Percentiles rank a stretch among this genome's conserved stretches.
These are phyloP conservation scores for Diutina siamensis DNA, from an alignment of 1,139 yeast species.

Conservation along the genomic window DNA sequence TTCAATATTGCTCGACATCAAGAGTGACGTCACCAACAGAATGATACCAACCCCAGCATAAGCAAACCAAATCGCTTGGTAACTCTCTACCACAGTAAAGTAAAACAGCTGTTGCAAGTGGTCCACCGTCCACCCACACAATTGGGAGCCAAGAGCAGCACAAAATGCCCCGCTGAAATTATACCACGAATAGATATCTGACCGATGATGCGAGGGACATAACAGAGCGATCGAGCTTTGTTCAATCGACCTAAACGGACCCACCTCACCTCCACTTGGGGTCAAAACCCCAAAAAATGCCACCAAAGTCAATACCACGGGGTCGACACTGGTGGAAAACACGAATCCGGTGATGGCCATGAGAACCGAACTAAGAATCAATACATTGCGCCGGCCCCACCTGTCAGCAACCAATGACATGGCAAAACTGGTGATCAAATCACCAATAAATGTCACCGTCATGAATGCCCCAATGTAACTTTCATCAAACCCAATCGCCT, in stretches of 20 bases:
- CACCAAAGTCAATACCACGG: constrained; percentile 14
- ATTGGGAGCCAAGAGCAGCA: constrained; percentile 25
- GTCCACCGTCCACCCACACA: constrained; percentile 21
- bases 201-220: constrained; percentile 18
- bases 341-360: constrained; percentile 23
- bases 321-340: constrained; percentile 16
- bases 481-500: constrained; percentile 20
- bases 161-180: constrained; percentile 26
- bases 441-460: constrained; percentile 28
- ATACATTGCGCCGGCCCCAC: constrained; percentile 22
- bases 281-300: constrained; percentile 27
- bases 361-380: constrained; percentile 17
- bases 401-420: constrained; percentile 23
- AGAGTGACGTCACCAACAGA: constrained; percentile 13
- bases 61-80: constrained; percentile 18
- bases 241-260: constrained; percentile 31
- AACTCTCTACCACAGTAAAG: constrained; percentile 14
- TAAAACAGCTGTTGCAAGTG: constrained; percentile 11
- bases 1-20: constrained; percentile 13
- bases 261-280: constrained; percentile 34
- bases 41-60: constrained; percentile 16
- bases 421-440: constrained; percentile 22
- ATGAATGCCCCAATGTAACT: constrained; percentile 26
- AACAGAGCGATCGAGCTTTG: constrained; percentile 28
- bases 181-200: constrained; percentile 34